A percentile compares a stretch with the other conserved stretches of the same genome.
Conservation (phyloP, 2,329 filamentous ascomycete genomes). For the Aspergillus ochraceus region DNA sequence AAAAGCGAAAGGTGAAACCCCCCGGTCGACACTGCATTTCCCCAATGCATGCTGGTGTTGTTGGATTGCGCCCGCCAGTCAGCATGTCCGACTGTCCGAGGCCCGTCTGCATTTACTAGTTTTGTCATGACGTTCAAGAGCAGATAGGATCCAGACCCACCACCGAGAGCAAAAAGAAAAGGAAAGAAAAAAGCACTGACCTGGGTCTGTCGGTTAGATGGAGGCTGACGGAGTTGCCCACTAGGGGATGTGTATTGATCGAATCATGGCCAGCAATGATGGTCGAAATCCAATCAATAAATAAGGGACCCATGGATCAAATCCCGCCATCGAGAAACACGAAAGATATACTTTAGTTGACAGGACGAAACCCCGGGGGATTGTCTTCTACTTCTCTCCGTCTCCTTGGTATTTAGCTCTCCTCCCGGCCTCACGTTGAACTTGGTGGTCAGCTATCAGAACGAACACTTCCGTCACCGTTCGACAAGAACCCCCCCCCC, state of each 20-base stretch:
- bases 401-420: background rate
- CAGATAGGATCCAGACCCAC: background rate
- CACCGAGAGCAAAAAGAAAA: background rate
- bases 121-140: slow-evolving; percentile 16
- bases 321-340: background rate
- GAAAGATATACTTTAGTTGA: background rate
- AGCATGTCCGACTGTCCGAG: background rate
- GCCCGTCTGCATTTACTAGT: slow-evolving; percentile 19
- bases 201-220: background rate
- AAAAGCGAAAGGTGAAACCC: background rate
- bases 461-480: background rate
- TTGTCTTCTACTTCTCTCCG: background rate
- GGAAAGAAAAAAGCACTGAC: background rate
- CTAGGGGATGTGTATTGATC: background rate
- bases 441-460: background rate
- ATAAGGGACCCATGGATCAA: background rate
- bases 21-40: background rate
- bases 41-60: background rate
- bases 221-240: background rate
- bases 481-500: background rate
- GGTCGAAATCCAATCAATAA: background rate
- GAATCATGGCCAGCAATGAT: background rate
- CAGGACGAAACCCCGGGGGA: background rate
- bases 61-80: background rate
- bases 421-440: background rate